Base-by-base conservation (phyloP, 2,329 filamentous ascomycete genomes). In the Venturia pyrina region DNA sequence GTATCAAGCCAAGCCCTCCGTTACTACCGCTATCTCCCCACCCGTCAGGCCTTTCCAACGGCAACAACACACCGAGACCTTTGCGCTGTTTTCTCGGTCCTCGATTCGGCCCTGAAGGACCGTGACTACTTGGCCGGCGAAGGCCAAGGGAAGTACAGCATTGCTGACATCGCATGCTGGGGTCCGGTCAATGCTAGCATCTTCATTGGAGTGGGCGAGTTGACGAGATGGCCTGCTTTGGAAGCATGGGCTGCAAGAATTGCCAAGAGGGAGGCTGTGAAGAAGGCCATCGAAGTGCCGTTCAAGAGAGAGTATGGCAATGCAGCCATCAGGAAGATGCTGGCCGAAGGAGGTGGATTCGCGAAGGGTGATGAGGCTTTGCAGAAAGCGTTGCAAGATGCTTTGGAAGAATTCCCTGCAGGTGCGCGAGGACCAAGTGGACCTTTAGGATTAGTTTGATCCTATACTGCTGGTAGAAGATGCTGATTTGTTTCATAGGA, bases 91-190 rank as follows among this genome's bases (percentile, higher is more conserved):
- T 83, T 76, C 69, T 81, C 80, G 63, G 82, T 85, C 21, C 76
- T 84, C 15, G 81, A 84, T 66, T 81, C 83, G 63, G 81, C 78
- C 17, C 74, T 83, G 1, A 78, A 76, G 0, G 82, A 82, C 17
- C 82, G 81, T 68, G 81, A 85, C 11, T 85, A 83, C 68, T 74
- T 84, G 2, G 82, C 80, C 24, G 83, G 82, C 0, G 78, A 78
- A 7, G 81, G 80, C 2, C 79, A 79, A 68, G 83, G 82, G 19
- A 83, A 81, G 70, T 85, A 84, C 71, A 78, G 75, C 24, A 74
- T 83, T 34, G 81, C 82, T 13, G 82, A 83, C 69, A 82, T 84
- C 5, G 63, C 48, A 40, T 41, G 50, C 41, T 65, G 41, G 34
- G 48, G 41, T 15, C 40, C 28, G 21, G 63, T 65, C 24, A 65